These are phyloP conservation scores for Panicum hallii DNA, from an alignment of 202 grass and related monocot species.

Conservation along the genomic window DNA sequence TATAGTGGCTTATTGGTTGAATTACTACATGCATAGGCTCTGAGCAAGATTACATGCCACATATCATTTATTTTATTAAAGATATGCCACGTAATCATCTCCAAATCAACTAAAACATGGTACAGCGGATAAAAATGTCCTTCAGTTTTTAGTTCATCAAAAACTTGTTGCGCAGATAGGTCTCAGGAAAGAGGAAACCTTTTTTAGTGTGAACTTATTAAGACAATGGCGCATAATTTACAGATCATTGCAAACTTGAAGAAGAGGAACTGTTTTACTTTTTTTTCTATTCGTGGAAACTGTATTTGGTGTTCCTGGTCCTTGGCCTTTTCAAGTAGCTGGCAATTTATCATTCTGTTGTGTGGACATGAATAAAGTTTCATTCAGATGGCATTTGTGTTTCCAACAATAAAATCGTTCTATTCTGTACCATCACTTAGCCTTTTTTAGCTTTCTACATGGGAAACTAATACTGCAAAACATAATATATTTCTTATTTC, in stretches of 20 bases:
- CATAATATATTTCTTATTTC: neutral
- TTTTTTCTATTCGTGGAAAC: neutral
- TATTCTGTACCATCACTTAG: neutral
- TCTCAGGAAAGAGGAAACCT: slow-evolving; percentile 16
- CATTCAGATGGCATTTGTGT: neutral
- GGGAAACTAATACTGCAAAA: neutral
- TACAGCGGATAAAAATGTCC: neutral
- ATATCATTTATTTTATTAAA: neutral
- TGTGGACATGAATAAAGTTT: slow-evolving; percentile 1
- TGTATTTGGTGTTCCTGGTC: neutral
- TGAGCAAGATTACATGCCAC: neutral
- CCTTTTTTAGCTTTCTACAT: neutral
- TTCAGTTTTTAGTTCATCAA: neutral
- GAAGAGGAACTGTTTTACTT: neutral
- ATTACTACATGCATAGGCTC: neutral
- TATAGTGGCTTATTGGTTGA: slow-evolving; percentile 7
- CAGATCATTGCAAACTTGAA: neutral
- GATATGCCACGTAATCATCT: neutral
- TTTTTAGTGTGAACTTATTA: neutral
- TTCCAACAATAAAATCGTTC: neutral
- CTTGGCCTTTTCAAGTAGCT: neutral
- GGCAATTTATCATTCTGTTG: slow-evolving; percentile 8
- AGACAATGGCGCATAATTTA: neutral
- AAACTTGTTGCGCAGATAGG: neutral
- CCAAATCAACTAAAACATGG: neutral